Conservation (phyloP, 139 green algal species). For the Ostreobium quekettii region DNA sequence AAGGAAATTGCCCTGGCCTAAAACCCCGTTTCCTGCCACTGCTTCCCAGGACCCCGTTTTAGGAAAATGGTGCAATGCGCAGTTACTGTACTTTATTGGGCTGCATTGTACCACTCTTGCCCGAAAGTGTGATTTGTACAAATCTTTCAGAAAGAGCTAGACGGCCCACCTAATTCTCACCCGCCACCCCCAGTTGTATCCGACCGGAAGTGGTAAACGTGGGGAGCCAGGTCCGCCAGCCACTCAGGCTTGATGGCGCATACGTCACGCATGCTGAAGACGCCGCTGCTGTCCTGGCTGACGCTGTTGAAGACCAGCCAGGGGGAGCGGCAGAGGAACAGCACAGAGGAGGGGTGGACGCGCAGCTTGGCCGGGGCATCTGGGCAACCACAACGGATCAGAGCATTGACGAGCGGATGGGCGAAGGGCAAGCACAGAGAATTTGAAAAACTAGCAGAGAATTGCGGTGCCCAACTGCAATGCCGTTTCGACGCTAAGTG, state of each 20-base stretch:
- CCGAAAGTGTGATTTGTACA: too few species aligned
- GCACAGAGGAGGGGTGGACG: constrained; percentile 48
- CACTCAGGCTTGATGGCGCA: constrained; percentile 51
- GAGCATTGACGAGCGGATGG: neutral
- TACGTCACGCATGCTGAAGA: constrained; percentile 66
- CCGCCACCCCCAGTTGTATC: too few species aligned
- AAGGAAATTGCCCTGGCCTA: too few species aligned
- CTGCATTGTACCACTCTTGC: too few species aligned
- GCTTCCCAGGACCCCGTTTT: too few species aligned
- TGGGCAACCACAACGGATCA: neutral
- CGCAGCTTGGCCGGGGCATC: constrained; percentile 30
- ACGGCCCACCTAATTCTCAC: too few species aligned
- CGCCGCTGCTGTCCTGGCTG: constrained; percentile 51
- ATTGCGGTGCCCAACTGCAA: neutral
- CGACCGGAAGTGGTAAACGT: constrained; percentile 53
- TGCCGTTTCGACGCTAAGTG: neutral
- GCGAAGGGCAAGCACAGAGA: neutral
- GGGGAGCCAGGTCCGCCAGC: constrained; percentile 64
- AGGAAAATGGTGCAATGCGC: too few species aligned
- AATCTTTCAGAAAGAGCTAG: too few species aligned
- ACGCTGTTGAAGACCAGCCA: constrained; percentile 38
- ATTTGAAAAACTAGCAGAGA: neutral
- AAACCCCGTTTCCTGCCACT: too few species aligned
- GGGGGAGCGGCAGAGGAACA: constrained; percentile 40
- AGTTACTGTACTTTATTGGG: too few species aligned